Evolutionary conservation across 257 asterid species (phyloP).

Genomic region (Phtheirospermum japonicum): DNA sequence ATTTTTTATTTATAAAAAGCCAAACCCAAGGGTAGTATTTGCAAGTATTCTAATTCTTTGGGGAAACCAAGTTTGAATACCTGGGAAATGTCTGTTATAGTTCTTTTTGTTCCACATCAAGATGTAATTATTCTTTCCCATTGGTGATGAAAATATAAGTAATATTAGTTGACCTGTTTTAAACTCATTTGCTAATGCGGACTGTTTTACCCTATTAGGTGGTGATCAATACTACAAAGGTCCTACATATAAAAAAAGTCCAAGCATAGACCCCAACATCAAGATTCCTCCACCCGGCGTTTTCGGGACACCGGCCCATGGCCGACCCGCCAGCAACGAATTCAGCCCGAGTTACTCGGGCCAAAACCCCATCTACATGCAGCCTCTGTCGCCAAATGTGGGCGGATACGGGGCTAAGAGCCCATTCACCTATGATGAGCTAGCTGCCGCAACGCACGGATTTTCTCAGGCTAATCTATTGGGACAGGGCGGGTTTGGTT

Average conservation of each 20-base stretch:
- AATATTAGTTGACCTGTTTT: too few relatives aligned
- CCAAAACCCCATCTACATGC: slow-evolving; percentile 19
- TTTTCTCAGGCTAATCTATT: slow-evolving; percentile 56
- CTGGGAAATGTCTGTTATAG: too few relatives aligned
- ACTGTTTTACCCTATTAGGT: slow-evolving; percentile 23
- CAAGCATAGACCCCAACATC: slow-evolving; percentile 28
- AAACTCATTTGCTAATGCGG: neutral
- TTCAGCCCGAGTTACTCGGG: slow-evolving; percentile 34
- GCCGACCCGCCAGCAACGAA: slow-evolving; percentile 36
- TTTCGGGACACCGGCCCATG: neutral
- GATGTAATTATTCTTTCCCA: too few relatives aligned
- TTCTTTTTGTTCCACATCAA: too few relatives aligned
- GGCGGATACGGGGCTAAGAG: slow-evolving; percentile 37
- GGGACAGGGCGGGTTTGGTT: slow-evolving; percentile 84
- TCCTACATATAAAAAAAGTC: slow-evolving; percentile 1
- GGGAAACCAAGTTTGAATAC: too few relatives aligned
- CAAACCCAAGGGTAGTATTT: too few relatives aligned
- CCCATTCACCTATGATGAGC: slow-evolving; percentile 61
- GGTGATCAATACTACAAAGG: slow-evolving; percentile 36
- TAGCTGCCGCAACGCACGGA: slow-evolving; percentile 55
- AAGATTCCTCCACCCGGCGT: slow-evolving; percentile 29
- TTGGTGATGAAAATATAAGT: too few relatives aligned
- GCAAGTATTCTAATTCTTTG: too few relatives aligned
- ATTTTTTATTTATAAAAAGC: too few relatives aligned
- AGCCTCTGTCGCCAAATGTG: slow-evolving; percentile 33